These are phyloP conservation scores for Neurospora sp. DNA, from an alignment of 495 filamentous ascomycete genomes.

Conservation along the genomic window DNA sequence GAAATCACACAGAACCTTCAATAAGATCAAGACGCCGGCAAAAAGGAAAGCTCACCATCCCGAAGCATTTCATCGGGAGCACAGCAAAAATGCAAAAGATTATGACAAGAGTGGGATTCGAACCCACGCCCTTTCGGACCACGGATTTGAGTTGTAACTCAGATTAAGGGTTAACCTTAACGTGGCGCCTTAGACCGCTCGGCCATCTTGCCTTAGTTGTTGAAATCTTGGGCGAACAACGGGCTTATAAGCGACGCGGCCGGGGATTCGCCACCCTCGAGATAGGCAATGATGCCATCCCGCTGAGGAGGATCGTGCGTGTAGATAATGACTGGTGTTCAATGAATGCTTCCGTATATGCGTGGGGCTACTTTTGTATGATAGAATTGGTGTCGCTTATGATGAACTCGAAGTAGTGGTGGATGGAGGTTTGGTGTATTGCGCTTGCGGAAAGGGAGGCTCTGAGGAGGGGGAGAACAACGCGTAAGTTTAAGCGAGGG, in stretches of 20 bases:
- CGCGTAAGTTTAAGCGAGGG: neutral
- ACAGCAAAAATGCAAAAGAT: neutral
- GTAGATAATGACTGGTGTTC: too few species aligned
- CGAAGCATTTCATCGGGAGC: neutral
- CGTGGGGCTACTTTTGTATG: too few species aligned
- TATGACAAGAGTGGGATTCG: conserved; percentile 11
- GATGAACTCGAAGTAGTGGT: neutral
- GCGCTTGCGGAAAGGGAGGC: neutral
- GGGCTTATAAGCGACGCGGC: too few species aligned
- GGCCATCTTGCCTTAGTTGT: neutral
- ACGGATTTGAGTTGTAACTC: neutral
- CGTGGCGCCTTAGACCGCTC: too few species aligned
- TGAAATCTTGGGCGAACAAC: neutral
- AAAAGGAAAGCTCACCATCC: neutral
- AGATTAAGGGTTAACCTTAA: neutral
- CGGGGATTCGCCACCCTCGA: too few species aligned
- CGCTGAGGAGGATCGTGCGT: too few species aligned
- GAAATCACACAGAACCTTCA: neutral
- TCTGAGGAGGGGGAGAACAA: neutral
- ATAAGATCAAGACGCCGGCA: neutral
- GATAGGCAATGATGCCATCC: too few species aligned
- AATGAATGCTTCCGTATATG: too few species aligned
- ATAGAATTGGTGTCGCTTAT: neutral
- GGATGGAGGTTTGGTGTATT: neutral
- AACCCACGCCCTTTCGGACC: conserved; percentile 9